Percentiles rank a stretch among this genome's conserved stretches.
phyloP scores from a whole-genome alignment of 306 rosid genomes.

The Medicago arabica region DNA sequence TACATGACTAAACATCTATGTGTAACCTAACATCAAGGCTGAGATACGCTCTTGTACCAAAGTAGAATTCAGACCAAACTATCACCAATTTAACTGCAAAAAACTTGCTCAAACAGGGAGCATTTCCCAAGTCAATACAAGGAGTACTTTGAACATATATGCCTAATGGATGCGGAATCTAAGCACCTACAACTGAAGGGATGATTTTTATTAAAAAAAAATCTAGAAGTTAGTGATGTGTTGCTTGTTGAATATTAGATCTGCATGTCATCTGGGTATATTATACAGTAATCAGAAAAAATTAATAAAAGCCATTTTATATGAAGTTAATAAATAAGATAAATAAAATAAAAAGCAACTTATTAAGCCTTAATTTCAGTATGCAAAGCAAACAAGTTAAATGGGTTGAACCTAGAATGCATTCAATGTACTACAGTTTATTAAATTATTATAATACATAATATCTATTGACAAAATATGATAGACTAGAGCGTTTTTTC shows the following conservation, averaged over 20 bases:
- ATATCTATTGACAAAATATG: background rate
- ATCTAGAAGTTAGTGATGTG: background rate
- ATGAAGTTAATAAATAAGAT: background rate
- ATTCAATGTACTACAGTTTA: background rate
- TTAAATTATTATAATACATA: too few species aligned
- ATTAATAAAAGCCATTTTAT: background rate
- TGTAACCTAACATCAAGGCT: background rate
- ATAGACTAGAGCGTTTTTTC: background rate
- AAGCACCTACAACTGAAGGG: background rate
- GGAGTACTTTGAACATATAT: conserved; percentile 5
- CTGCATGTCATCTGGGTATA: background rate
- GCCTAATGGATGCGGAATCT: background rate
- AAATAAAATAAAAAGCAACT: background rate
- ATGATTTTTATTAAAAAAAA: background rate
- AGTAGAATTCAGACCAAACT: conserved; percentile 7
- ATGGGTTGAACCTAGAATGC: background rate
- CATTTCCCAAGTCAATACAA: background rate
- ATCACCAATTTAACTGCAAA: background rate
- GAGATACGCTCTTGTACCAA: background rate
- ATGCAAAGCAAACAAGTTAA: background rate
- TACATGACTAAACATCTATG: background rate
- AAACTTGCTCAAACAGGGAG: background rate
- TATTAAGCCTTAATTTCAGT: background rate
- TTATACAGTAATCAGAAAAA: background rate
- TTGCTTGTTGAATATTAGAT: background rate